Conservation (phyloP, 257 asterid genomes). For the Solanum etuberosum region DNA sequence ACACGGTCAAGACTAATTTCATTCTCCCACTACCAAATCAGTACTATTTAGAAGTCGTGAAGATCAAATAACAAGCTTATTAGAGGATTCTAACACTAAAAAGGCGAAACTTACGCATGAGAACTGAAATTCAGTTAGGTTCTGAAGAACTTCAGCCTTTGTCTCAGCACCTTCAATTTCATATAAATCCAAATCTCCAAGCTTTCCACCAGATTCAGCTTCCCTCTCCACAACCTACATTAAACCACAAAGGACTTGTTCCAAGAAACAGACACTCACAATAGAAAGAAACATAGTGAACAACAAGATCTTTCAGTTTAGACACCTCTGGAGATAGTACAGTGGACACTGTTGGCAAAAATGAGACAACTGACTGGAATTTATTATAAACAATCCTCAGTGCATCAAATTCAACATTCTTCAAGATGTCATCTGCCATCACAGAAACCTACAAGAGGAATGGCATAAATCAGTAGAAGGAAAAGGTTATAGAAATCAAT, state of each 20-base stretch:
- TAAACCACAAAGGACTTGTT: not conserved
- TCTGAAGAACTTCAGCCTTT: conserved; percentile 90
- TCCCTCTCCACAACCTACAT: conserved; percentile 77
- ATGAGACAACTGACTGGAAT: conserved; percentile 79
- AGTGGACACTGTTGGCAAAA: conserved; percentile 69
- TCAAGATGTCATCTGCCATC: conserved; percentile 91
- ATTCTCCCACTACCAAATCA: not conserved
- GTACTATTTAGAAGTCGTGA: not conserved
- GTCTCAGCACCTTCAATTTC: conserved; percentile 97
- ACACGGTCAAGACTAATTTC: not conserved
- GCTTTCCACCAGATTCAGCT: conserved; percentile 88
- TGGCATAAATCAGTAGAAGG: not conserved
- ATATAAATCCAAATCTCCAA: conserved; percentile 77
- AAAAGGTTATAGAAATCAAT: not conserved
- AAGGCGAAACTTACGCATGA: conserved; percentile 56
- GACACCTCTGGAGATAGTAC: conserved; percentile 91
- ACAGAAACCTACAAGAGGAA: conserved; percentile 66
- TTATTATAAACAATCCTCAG: conserved; percentile 79
- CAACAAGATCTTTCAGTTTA: conserved; percentile 1
- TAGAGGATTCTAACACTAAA: not conserved
- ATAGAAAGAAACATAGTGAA: not conserved
- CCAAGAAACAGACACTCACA: not conserved
- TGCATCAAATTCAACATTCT: conserved; percentile 87
- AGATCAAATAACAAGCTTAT: not conserved
- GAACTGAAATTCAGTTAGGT: conserved; percentile 89